phyloP scores from a whole-genome alignment of 257 asterid species.

The Solanum bulbocastanum region DNA sequence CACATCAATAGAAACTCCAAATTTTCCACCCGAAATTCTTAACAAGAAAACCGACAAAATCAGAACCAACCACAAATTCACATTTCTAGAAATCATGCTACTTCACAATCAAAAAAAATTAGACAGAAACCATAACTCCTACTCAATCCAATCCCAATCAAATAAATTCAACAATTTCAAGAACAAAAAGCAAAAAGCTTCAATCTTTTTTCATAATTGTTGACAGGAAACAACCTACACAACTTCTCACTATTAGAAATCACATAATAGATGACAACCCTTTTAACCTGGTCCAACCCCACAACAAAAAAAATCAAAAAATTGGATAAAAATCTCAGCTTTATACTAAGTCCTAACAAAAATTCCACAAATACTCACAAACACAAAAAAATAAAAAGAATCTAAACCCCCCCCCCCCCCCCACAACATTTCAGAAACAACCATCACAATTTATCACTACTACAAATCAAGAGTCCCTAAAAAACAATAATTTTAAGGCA shows the following conservation, averaged over 20 bases:
- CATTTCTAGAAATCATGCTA: neutral
- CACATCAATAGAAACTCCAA: neutral
- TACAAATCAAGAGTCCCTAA: neutral
- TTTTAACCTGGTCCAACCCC: neutral
- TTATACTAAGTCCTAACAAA: neutral
- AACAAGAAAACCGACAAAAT: neutral
- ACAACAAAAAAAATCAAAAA: neutral
- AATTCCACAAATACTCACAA: neutral
- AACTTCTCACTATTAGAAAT: neutral
- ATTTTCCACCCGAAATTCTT: no score
- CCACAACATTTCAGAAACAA: neutral
- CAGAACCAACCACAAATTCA: neutral
- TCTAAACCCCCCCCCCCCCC: no score
- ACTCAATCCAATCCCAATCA: neutral
- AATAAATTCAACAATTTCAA: neutral
- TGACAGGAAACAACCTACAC: neutral
- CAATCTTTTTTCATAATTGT: neutral
- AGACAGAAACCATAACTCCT: neutral
- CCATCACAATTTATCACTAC: neutral
- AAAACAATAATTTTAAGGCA: neutral
- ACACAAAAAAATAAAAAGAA: neutral
- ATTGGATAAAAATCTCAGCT: neutral
- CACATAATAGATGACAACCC: neutral
- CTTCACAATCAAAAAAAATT: neutral
- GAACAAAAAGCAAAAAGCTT: neutral